phyloP scores from a whole-genome alignment of 257 asterid genomes.

The Nemophila menziesii region DNA sequence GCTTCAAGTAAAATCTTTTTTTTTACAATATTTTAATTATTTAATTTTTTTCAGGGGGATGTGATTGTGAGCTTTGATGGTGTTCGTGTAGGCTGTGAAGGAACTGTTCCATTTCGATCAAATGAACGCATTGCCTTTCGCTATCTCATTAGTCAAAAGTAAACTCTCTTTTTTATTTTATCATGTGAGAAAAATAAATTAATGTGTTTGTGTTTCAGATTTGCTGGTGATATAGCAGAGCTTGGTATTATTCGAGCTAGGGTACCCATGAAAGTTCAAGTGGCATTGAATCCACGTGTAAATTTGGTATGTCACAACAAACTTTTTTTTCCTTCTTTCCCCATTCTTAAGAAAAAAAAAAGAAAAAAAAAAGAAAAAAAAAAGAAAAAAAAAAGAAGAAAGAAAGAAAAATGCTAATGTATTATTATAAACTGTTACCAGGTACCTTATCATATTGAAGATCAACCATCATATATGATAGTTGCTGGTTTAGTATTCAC shows the following conservation, averaged over 20 bases:
- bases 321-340: slow-evolving; percentile 9
- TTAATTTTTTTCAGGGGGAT: slow-evolving; percentile 50
- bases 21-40: too few relatives aligned
- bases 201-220: slow-evolving; percentile 30
- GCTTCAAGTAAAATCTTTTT: too few relatives aligned
- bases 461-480: slow-evolving; percentile 76
- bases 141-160: slow-evolving; percentile 76
- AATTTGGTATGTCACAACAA: slow-evolving; percentile 47
- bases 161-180: too few relatives aligned
- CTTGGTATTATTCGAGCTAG: slow-evolving; percentile 84
- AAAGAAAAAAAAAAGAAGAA: too few relatives aligned
- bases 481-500: slow-evolving; percentile 98
- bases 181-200: too few relatives aligned
- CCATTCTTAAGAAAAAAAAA: too few relatives aligned
- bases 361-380: too few relatives aligned
- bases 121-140: slow-evolving; percentile 94
- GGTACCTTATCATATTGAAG: slow-evolving; percentile 97
- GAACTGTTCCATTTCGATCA: slow-evolving; percentile 90
- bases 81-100: slow-evolving; percentile 86
- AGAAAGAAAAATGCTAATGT: too few relatives aligned
- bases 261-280: slow-evolving; percentile 53
- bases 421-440: slow-evolving; percentile 19
- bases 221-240: slow-evolving; percentile 71
- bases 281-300: slow-evolving; percentile 55
- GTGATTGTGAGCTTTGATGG: slow-evolving; percentile 84